Percentiles rank a stretch among this genome's conserved stretches.
Conservation (phyloP, 805 yeast genomes). For the Kodamaea fukazawae region DNA sequence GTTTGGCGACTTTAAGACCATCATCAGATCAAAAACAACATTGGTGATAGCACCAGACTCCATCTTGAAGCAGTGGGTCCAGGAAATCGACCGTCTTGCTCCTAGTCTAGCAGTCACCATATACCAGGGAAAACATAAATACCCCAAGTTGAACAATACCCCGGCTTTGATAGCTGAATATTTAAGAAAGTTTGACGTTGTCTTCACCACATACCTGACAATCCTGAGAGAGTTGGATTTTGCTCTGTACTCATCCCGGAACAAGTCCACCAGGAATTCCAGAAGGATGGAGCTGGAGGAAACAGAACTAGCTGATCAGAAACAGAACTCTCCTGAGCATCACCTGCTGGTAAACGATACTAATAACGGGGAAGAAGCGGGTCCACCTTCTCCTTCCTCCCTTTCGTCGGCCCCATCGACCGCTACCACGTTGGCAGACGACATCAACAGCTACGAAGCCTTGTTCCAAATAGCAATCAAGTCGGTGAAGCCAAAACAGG, state of each 20-base stretch:
- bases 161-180: constrained; percentile 49
- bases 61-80: constrained; percentile 81
- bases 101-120: constrained; percentile 59
- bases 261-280: constrained; percentile 44
- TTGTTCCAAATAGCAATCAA: constrained; percentile 26
- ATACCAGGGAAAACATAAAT: constrained; percentile 54
- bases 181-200: constrained; percentile 66
- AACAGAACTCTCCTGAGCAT: constrained; percentile 3
- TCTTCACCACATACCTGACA: constrained; percentile 72
- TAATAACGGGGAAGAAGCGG: neutral
- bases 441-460: constrained; percentile 19
- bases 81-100: constrained; percentile 60
- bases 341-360: constrained; percentile 9
- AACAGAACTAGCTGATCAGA: constrained; percentile 2
- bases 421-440: neutral
- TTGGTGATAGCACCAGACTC: constrained; percentile 84
- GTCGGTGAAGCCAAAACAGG: constrained; percentile 24
- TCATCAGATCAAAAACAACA: constrained; percentile 62
- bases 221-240: constrained; percentile 75
- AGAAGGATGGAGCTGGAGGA: constrained; percentile 22
- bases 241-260: constrained; percentile 66
- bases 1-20: constrained; percentile 41
- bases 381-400: constrained; percentile 2
- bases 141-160: constrained; percentile 26
- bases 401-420: neutral